These are phyloP conservation scores for Ustilaginoidea virens DNA, from an alignment of 2,329 filamentous ascomycete species.

Conservation along the genomic window DNA sequence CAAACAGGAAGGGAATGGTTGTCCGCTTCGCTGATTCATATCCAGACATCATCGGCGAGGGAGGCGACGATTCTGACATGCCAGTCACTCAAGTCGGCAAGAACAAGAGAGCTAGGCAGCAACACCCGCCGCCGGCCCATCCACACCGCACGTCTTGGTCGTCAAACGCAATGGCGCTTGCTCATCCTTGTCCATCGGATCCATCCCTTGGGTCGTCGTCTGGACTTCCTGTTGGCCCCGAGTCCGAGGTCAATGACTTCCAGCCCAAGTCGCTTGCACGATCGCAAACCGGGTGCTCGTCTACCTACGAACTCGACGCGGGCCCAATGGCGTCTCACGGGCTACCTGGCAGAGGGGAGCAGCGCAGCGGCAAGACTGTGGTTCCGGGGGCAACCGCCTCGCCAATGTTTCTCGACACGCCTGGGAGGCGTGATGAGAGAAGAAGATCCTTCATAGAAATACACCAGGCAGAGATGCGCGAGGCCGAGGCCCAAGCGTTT, in stretches of 20 bases:
- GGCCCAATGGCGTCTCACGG: constrained; percentile 1
- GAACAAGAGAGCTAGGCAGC: constrained; percentile 28
- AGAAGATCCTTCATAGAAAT: constrained; percentile 42
- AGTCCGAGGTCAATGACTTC: no score
- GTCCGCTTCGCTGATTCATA: constrained; percentile 60
- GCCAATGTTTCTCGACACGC: constrained; percentile 27
- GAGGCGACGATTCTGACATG: constrained; percentile 70
- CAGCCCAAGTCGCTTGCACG: constrained; percentile 37
- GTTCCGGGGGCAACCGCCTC: constrained; percentile 18
- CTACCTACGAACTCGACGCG: constrained; percentile 13
- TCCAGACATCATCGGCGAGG: constrained; percentile 77
- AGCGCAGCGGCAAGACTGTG: constrained; percentile 9
- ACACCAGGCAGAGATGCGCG: constrained; percentile 43
- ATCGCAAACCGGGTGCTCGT: constrained; percentile 39
- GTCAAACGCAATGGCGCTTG: no score
- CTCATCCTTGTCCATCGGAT: no score
- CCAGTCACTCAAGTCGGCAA: constrained; percentile 58
- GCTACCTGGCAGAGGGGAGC: not conserved
- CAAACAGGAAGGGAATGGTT: constrained; percentile 48
- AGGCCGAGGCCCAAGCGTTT: constrained; percentile 44
- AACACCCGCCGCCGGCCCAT: constrained; percentile 12
- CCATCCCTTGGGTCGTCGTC: no score
- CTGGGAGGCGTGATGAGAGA: constrained; percentile 30
- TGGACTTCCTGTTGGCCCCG: no score
- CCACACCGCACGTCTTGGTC: no score